Base-by-base conservation (phyloP, 2,329 filamentous ascomycete genomes). In the Fusarium sp. region DNA sequence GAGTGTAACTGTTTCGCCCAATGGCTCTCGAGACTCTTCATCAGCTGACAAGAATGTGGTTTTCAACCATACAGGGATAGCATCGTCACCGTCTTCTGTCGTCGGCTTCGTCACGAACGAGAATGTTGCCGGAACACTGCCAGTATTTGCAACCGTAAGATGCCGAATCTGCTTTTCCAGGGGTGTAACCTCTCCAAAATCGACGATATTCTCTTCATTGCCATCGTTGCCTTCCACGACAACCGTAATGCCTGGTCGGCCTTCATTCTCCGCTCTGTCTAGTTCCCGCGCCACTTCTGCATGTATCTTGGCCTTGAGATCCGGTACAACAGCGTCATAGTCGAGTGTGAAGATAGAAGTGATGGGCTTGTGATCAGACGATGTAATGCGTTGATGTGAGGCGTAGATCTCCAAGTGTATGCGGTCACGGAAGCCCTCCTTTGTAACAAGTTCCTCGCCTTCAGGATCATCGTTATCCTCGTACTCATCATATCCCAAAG, bases 281-380 rank as follows among this genome's bases (percentile, higher is more conserved):
- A 98, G 86, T 77, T 97, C 93, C 62, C 93, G 89, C 3, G 93
- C 95, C 18, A 98, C 93, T 79, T 98, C 95, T 64, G 93, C 90
- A 70, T 97, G 93, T 1, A 98, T 87, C 71, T 90, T 92, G 3
- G 94, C 90, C 80, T 97, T 98, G 32, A 97, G 84, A 33, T 96
- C 92, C 0, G 95, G 93, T 0, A 97, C 91, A 2, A 97, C 93
- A 1, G 94, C 93, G 71, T 98, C 94, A 79, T 96, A 98, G 49
- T 93, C 92, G 12, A 99, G 83, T 0, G 89, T 92, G 79, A 98
- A 98, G 2, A 95, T 85, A 2, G 95, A 94, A 66, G 92, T 90
- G 4, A 99, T 84, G 0, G 96, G 97, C 80, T 99, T 99, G 82
- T 99, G 96, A 77, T 99, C 96, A 0, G 96, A 98, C 2, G 96